Conservation (phyloP, 495 filamentous ascomycete species). For the Aspergillus hancockii region DNA sequence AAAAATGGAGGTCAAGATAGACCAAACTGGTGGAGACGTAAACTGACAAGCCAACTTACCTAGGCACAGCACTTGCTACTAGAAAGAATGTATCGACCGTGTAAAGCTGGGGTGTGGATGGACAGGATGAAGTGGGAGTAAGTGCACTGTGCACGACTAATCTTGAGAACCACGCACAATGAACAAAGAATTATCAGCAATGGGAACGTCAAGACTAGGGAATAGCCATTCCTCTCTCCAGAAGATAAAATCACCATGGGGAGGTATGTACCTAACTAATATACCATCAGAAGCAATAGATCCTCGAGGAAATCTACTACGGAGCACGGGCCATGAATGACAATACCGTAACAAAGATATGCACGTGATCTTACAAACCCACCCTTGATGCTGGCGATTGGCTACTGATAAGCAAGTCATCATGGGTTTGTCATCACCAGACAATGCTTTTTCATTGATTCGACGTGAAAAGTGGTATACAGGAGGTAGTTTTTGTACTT, state of each 20-base stretch:
- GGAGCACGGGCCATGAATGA: background rate
- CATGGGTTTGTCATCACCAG: slow-evolving; percentile 2
- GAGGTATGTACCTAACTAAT: background rate
- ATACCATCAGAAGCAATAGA: background rate
- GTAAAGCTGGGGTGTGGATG: background rate
- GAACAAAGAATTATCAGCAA: background rate
- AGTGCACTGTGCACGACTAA: too few species aligned
- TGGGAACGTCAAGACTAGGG: too few species aligned
- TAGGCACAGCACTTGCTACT: background rate
- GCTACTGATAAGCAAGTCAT: slow-evolving; percentile 17
- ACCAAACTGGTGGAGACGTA: background rate
- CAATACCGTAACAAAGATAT: slow-evolving; percentile 7
- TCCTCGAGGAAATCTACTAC: background rate
- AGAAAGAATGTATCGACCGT: background rate
- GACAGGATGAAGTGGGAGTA: background rate
- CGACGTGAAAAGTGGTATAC: too few species aligned
- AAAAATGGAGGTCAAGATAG: background rate
- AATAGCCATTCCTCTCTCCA: background rate
- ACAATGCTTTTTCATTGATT: background rate
- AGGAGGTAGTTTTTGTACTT: too few species aligned
- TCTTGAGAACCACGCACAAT: background rate
- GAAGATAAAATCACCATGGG: background rate
- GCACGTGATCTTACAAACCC: slow-evolving; percentile 14
- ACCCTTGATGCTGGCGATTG: slow-evolving; percentile 9
- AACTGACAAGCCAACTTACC: background rate